phyloP scores from a whole-genome alignment of 2,329 filamentous ascomycete genomes.

The Sclerotinia spermophila region DNA sequence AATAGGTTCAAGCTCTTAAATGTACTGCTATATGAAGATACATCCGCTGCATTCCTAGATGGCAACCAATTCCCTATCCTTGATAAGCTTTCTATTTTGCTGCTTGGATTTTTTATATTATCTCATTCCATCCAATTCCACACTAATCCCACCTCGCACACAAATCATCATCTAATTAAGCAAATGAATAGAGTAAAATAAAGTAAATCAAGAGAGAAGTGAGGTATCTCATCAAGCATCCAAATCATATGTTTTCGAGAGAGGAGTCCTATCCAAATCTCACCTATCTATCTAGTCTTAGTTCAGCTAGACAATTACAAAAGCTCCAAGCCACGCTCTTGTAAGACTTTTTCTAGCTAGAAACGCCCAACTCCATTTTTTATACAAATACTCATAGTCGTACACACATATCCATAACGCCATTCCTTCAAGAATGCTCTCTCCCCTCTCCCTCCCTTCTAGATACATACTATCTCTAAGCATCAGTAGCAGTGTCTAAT shows the following conservation, averaged over 20 bases:
- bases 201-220: not conserved
- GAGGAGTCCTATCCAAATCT: not conserved
- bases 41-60: not conserved
- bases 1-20: not conserved
- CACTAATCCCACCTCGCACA: not conserved
- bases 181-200: not conserved
- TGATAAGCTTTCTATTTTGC: not conserved
- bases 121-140: not conserved
- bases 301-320: not conserved
- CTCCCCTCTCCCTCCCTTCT: not conserved
- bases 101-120: not conserved
- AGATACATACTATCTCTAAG: not conserved
- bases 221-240: constrained; percentile 4
- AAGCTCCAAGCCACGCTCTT: not conserved
- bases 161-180: not conserved
- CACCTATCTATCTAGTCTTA: not conserved
- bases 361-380: constrained; percentile 4
- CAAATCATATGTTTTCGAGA: not conserved
- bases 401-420: constrained; percentile 9
- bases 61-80: not conserved
- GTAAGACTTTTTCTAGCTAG: not conserved
- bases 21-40: not conserved
- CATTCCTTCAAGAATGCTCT: not conserved
- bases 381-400: not conserved
- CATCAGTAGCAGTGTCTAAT: not conserved